Conservation (phyloP, 805 yeast species). For the Yarrowia sp. region DNA sequence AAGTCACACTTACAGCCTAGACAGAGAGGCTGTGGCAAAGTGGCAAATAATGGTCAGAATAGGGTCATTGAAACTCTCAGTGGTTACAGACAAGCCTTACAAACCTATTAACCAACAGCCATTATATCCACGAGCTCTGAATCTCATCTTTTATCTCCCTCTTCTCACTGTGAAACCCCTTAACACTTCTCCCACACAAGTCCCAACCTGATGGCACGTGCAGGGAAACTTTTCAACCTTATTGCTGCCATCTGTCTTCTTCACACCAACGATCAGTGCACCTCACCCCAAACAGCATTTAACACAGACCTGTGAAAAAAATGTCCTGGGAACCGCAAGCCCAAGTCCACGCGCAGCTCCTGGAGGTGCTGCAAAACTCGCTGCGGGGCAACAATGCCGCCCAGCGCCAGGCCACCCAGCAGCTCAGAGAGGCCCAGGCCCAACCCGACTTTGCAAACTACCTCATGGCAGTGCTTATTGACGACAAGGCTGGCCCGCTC, state of each 20-base stretch:
- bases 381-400: slow-evolving; percentile 54
- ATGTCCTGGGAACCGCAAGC: slow-evolving; percentile 48
- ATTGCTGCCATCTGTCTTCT: slow-evolving; percentile 24
- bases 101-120: no score
- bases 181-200: background rate
- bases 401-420: slow-evolving; percentile 62
- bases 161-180: background rate
- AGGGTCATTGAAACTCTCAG: no score
- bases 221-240: slow-evolving; percentile 25
- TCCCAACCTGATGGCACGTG: slow-evolving; percentile 22
- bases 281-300: background rate
- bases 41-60: no score
- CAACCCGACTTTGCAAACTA: slow-evolving; percentile 83
- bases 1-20: no score
- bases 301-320: background rate
- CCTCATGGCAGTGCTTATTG: slow-evolving; percentile 62
- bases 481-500: slow-evolving; percentile 39
- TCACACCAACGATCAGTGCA: background rate
- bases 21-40: no score
- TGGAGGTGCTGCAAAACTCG: slow-evolving; percentile 64
- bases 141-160: no score
- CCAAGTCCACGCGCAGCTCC: slow-evolving; percentile 59
- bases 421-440: slow-evolving; percentile 61
- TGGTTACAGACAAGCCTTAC: no score
- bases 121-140: no score